Percentiles rank a stretch among this genome's conserved stretches.
Evolutionary conservation across 2,329 filamentous ascomycete species (phyloP).

Genomic region (Pyrenochaeta sp.): DNA sequence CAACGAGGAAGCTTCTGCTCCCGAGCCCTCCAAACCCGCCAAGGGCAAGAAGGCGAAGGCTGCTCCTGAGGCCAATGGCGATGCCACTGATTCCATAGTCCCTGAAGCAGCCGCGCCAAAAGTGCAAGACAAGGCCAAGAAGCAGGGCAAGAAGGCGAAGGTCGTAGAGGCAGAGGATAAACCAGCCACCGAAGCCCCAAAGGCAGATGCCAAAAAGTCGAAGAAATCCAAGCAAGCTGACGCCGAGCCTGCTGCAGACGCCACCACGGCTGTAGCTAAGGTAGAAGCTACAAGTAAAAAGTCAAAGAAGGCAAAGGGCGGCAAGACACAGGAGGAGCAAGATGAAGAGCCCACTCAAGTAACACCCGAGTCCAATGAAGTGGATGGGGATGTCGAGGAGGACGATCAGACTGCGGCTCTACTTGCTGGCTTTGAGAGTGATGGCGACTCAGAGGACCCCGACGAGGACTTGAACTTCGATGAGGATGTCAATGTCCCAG

Average conservation of each 20-base stretch:
- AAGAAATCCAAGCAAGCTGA: slow-evolving; percentile 29
- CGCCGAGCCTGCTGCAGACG: slow-evolving; percentile 18
- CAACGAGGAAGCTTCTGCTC: slow-evolving; percentile 32
- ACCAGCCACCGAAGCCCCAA: slow-evolving; percentile 17
- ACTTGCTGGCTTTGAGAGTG: slow-evolving; percentile 61
- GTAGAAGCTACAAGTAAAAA: slow-evolving; percentile 22
- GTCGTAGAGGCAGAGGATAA: slow-evolving; percentile 11
- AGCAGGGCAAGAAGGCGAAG: slow-evolving; percentile 27
- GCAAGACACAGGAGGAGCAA: slow-evolving; percentile 25
- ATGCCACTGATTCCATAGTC: slow-evolving; percentile 9
- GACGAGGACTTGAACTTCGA: slow-evolving; percentile 48
- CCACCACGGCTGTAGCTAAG: slow-evolving; percentile 11
- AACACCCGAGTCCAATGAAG: slow-evolving; percentile 12
- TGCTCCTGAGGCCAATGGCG: slow-evolving; percentile 14
- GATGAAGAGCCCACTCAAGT: neutral
- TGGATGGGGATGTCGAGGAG: slow-evolving; percentile 34
- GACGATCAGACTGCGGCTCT: slow-evolving; percentile 61
- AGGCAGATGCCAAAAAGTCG: slow-evolving; percentile 30
- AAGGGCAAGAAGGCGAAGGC: slow-evolving; percentile 50
- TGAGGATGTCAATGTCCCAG: slow-evolving; percentile 44
- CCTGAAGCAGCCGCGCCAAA: slow-evolving; percentile 7
- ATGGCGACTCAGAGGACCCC: slow-evolving; percentile 52
- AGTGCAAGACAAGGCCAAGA: slow-evolving; percentile 23
- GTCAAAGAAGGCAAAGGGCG: slow-evolving; percentile 31
- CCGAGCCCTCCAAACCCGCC: slow-evolving; percentile 36